Evolutionary conservation across 2,329 filamentous ascomycete species (phyloP).

Genomic region (Fusarium sp.): DNA sequence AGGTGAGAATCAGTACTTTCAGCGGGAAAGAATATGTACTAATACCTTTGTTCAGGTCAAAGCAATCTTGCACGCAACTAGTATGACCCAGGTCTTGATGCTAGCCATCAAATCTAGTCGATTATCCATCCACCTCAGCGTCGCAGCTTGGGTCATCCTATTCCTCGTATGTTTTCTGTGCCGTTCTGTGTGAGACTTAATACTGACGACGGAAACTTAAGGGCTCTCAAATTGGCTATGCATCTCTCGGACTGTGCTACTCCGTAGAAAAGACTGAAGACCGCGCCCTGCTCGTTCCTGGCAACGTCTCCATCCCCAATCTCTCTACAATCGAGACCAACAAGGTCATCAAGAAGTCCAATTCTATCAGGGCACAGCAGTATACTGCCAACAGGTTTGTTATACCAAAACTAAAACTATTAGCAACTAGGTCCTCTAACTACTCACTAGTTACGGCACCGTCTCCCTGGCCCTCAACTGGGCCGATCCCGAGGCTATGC

Average conservation of each 20-base stretch:
- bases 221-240: slow-evolving; percentile 56
- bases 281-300: slow-evolving; percentile 44
- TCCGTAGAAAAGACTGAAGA: slow-evolving; percentile 53
- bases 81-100: slow-evolving; percentile 22
- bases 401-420: rapidly evolving
- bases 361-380: slow-evolving; percentile 45
- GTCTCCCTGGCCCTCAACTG: slow-evolving; percentile 46
- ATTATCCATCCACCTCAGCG: slow-evolving; percentile 20
- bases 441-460: slow-evolving; percentile 49
- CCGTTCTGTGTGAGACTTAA: too few relatives aligned
- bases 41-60: slow-evolving; percentile 16
- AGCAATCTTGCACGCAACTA: slow-evolving; percentile 23
- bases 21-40: neutral
- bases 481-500: slow-evolving; percentile 29
- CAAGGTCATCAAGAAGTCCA: slow-evolving; percentile 41
- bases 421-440: neutral
- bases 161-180: slow-evolving; percentile 14
- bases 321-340: slow-evolving; percentile 49
- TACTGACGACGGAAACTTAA: slow-evolving; percentile 16
- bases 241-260: slow-evolving; percentile 56
- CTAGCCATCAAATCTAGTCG: slow-evolving; percentile 27
- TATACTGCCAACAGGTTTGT: slow-evolving; percentile 54
- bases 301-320: slow-evolving; percentile 50
- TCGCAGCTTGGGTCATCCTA: slow-evolving; percentile 17
- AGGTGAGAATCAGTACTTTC: slow-evolving; percentile 46